Evolutionary conservation across 371 early-diverging fungal genomes (phyloP).

Genomic region (Apophysomyces variabilis): DNA sequence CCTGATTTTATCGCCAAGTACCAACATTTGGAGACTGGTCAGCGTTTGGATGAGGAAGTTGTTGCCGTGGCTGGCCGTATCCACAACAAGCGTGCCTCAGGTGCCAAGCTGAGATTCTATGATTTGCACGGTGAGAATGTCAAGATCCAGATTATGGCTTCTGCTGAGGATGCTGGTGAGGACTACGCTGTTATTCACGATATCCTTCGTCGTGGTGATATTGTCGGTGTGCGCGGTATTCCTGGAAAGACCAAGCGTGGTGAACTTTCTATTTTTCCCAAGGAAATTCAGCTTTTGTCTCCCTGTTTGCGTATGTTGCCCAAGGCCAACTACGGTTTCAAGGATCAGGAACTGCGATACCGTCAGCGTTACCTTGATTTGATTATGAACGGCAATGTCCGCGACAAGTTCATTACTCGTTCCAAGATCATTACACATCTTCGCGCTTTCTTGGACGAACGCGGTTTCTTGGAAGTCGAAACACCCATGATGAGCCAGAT

Average conservation of each 20-base stretch:
- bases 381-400: slow-evolving; percentile 97
- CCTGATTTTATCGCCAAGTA: slow-evolving; percentile 89
- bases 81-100: slow-evolving; percentile 87
- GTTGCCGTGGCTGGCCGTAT: slow-evolving; percentile 88
- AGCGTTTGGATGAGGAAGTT: slow-evolving; percentile 71
- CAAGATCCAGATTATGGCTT: slow-evolving; percentile 96
- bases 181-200: slow-evolving; percentile 86
- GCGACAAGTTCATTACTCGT: slow-evolving; percentile 93
- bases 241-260: slow-evolving; percentile 96
- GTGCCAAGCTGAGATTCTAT: slow-evolving; percentile 93
- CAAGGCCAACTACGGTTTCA: slow-evolving; percentile 96
- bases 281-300: slow-evolving; percentile 84
- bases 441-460: slow-evolving; percentile 92
- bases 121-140: slow-evolving; percentile 94
- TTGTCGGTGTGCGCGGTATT: slow-evolving; percentile 95
- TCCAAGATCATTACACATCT: slow-evolving; percentile 95
- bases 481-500: slow-evolving; percentile 99
- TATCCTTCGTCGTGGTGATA: slow-evolving; percentile 95
- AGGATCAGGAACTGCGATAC: slow-evolving; percentile 96
- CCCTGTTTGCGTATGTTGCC: slow-evolving; percentile 99
- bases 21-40: slow-evolving; percentile 70
- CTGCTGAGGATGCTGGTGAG: slow-evolving; percentile 78
- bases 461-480: slow-evolving; percentile 99
- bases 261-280: slow-evolving; percentile 96
- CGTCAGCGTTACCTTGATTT: slow-evolving; percentile 99